Evolutionary conservation across 371 early-diverging fungal genomes (phyloP).

Genomic region (Mucor sp.): DNA sequence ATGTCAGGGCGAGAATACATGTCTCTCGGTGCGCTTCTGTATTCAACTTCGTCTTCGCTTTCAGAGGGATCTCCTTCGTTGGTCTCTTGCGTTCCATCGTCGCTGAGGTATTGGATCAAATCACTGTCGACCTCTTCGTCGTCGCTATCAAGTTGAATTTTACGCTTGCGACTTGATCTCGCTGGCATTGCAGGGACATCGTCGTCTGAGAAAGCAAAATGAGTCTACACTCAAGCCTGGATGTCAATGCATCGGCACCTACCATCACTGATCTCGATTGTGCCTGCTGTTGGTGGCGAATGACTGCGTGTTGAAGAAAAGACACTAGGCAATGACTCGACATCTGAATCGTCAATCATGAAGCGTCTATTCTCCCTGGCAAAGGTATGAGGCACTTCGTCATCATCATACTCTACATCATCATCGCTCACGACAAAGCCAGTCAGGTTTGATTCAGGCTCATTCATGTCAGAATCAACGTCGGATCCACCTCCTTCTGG

Average conservation of each 20-base stretch:
- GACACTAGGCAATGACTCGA: not conserved
- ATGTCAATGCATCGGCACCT: not conserved
- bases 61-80: not conserved
- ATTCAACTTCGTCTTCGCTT: not conserved
- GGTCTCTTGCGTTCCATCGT: not conserved
- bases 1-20: not conserved
- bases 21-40: not conserved
- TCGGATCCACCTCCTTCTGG: not conserved
- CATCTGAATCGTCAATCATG: not conserved
- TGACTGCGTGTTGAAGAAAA: not conserved
- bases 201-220: not conserved
- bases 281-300: not conserved
- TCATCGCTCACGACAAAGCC: conserved; percentile 5
- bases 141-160: not conserved
- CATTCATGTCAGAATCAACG: not conserved
- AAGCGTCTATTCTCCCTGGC: not conserved
- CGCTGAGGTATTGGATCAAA: not conserved
- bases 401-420: not conserved
- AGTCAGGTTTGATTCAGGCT: not conserved
- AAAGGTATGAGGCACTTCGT: not conserved
- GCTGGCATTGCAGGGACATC: not conserved
- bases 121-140: not conserved
- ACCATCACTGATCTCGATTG: conserved; percentile 3
- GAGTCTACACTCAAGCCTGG: not conserved
- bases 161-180: not conserved